Conservation (phyloP, 2,329 filamentous ascomycete species). For the Trichocomaceae sp. region DNA sequence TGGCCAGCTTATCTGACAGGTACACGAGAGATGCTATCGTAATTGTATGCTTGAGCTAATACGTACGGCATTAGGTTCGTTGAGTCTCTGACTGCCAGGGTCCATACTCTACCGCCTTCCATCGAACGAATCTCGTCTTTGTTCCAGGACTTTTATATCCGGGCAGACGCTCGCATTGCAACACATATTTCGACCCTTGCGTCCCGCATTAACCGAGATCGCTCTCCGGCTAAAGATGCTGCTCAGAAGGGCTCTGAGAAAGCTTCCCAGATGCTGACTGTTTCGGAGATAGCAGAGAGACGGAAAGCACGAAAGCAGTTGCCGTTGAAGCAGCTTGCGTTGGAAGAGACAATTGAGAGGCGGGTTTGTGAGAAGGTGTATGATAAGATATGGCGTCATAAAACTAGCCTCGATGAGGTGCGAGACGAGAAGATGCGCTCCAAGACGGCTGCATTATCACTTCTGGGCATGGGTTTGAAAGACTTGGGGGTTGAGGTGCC, state of each 20-base stretch:
- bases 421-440: slow-evolving; percentile 91
- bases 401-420: slow-evolving; percentile 86
- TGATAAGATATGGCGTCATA: slow-evolving; percentile 81
- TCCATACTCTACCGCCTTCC: slow-evolving; percentile 74
- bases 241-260: slow-evolving; percentile 48
- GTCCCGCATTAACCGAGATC: slow-evolving; percentile 64
- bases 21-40: slow-evolving; percentile 33
- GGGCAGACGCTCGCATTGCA: slow-evolving; percentile 72
- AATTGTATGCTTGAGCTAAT: background rate
- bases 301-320: slow-evolving; percentile 71
- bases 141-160: slow-evolving; percentile 89
- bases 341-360: slow-evolving; percentile 90
- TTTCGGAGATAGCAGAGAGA: slow-evolving; percentile 72
- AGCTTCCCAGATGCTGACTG: slow-evolving; percentile 72
- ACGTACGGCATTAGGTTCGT: slow-evolving; percentile 60
- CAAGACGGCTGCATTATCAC: slow-evolving; percentile 77
- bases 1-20: slow-evolving; percentile 85
- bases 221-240: slow-evolving; percentile 47
- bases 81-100: slow-evolving; percentile 78
- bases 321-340: slow-evolving; percentile 65
- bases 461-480: slow-evolving; percentile 84
- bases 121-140: slow-evolving; percentile 76
- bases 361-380: slow-evolving; percentile 81
- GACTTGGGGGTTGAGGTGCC: slow-evolving; percentile 76
- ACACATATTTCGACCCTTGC: slow-evolving; percentile 80